Base-by-base conservation (phyloP, 1,284 basidiomycete genomes). In the Apiotrichum domesticum region DNA sequence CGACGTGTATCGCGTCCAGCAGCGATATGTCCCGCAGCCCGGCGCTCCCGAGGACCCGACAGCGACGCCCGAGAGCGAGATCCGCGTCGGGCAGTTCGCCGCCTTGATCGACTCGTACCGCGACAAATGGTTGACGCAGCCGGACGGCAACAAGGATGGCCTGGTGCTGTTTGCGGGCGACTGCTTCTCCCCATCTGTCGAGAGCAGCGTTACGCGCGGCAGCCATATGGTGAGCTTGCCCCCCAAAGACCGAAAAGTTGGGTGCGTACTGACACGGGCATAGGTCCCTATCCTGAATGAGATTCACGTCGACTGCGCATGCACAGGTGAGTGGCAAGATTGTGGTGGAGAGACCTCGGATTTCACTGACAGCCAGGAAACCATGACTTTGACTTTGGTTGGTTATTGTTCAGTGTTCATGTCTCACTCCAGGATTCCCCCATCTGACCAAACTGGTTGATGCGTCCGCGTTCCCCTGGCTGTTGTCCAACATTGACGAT, bases 121-220 rank as follows among this genome's bases (percentile, higher is more conserved):
- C n/a, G 63, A 63, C 13, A 52, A 64, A 46, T 77, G 76, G 77
- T 44, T 58, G 2, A 62, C 66, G 40, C 55, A 37, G 48, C 46
- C 37, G 34, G 62, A 46, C 6, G 53, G 51, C 6, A 76, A 78
- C 48, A 79, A 78, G 58, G 86, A 90, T 63, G 91, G 92, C 0
- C 78, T 96, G 3, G 80, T 87, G 0, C 76, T 96, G 3, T 96
- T 95, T 75, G 92, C 88, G 34, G 92, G 92, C 5, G 92, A 95
- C 71, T 78, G 89, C 4, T 92, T 92, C 71, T 85, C 86, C 15
- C 91, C 90, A 0, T 89, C 87, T 3, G 83, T 91, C 0, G 90
- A 94, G 76, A 89, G 86, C 65, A 85, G 86, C 7, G 85, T 96
- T 29, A 94, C 91, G 3, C 79, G 92, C 71, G 92, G 92, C 44